A percentile compares a stretch with the other conserved stretches of the same genome.
These are phyloP conservation scores for Lactifluus echinatus DNA, from an alignment of 768 basidiomycete genomes.

Conservation along the genomic window DNA sequence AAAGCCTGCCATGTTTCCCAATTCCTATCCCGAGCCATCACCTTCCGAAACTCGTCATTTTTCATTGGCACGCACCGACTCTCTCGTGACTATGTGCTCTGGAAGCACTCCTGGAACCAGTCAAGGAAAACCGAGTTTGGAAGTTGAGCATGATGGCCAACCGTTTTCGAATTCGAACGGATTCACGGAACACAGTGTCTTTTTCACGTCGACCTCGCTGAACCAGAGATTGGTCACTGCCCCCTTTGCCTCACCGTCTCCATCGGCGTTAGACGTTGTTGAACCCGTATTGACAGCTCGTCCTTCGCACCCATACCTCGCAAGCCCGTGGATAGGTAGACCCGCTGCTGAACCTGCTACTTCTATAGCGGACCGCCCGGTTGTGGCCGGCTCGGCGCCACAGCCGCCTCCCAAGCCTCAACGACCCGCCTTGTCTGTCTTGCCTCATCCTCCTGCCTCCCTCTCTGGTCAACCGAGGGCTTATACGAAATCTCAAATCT, in stretches of 20 bases:
- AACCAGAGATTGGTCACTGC: neutral
- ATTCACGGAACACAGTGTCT: neutral
- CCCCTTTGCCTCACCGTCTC: neutral
- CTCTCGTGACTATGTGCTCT: constrained; percentile 4
- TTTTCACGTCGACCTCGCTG: neutral
- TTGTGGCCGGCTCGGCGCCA: neutral
- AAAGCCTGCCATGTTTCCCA: neutral
- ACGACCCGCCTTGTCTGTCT: neutral
- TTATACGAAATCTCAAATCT: neutral
- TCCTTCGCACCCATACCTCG: neutral
- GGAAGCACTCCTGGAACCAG: constrained; percentile 11
- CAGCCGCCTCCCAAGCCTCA: neutral
- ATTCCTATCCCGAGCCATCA: neutral
- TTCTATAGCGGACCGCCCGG: neutral
- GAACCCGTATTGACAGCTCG: neutral
- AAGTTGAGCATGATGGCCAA: constrained; percentile 1
- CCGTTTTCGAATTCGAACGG: neutral
- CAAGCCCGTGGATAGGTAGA: neutral
- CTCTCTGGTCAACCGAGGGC: neutral
- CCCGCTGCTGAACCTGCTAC: neutral
- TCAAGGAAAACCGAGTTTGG: constrained; percentile 12
- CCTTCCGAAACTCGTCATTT: neutral
- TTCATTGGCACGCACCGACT: neutral
- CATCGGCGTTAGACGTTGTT: neutral
- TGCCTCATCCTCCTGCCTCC: neutral